Evolutionary conservation across 208 protist species (phyloP), one percentile per base, ranked within the genome.

Genomic region (Kentomonas sorsogonicus): DNA sequence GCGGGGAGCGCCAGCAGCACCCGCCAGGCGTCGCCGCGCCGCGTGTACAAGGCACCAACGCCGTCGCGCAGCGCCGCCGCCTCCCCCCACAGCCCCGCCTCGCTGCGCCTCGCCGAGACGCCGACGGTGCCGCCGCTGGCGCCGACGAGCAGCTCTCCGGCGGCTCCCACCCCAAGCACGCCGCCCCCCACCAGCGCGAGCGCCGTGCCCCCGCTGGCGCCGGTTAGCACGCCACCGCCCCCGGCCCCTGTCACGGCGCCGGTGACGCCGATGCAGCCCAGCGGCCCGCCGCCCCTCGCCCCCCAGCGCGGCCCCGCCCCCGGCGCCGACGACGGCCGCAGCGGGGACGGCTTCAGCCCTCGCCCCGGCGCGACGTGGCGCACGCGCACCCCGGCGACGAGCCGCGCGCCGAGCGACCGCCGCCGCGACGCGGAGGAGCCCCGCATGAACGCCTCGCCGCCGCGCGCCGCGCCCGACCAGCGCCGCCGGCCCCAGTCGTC

Each of bases 311-410:
- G 48, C 5, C 53, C 57, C 34, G 41, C 63, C 11, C 44, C 26
- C 38, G 48, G 36, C 29, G 48, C 48, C 1, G 34, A 36, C 29
- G 54, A 60, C 48, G 63, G n/a, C 0, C 27, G 31, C n/a, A 40
- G 22, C 30, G 51, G 51, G 23, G 53, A 30, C 2, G 66, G 59
- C 33, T 71, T 71, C 46, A 65, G 53, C 7, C 65, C 65, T 3
- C 38, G 54, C 9, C 58, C 65, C 25, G 58, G 65, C 27, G 16
- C 61, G 11, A 57, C 65, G 1, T 15, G 6, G 22, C 16, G 43
- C 10, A 20, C 43, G 16, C 9, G 9, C 5, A 47, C 43, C 43
- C 9, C 33, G 11, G 33, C 33, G 33, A 38, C 7, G 33, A 15
- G 7, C 33, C 33, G 7, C 33, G 33, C 7, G 5, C 33, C 33